Evolutionary conservation across 345 rosid species (phyloP), one percentile per base, ranked within the genome.

Genomic region (Eucalyptus cladocalyx): DNA sequence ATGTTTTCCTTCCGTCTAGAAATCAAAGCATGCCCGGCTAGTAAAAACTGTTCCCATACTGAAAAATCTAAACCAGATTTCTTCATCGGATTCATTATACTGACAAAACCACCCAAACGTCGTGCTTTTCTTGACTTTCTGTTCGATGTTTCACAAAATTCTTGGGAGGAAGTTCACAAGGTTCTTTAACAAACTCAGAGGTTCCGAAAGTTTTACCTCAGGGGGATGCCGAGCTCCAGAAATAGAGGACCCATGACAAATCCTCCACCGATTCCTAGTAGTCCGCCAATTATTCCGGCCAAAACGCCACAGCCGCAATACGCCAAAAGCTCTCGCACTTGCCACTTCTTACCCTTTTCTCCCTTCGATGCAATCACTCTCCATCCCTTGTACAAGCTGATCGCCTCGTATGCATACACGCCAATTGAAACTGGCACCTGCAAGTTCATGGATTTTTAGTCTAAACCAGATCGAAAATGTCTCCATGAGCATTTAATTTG

Each of bases 201-300:
- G 47, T 40, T 76, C 47, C 9, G 1, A 76, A 76, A 40, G 47
- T 37, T 76, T 40, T 40, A 88, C 93, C 94, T 92, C 92, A 34
- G 94, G 95, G 92, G 93, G 53, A 93, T 58, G 60, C 94, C 93
- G 24, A 92, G 93, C 92, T 93, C 91, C 88, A 93, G 87, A 53
- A 92, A 92, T 11, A 93, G 88, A 28, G 95, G 94, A 26, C 93
- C 94, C 90, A 91, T 80, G 47, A 91, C 88, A 54, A 93, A 93
- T n/a, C 95, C 93, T 24, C 95, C 93, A 4, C 93, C 95, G 10
- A 92, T 56, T 49, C 94, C 94, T 26, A 93, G 93, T 89, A 91
- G 60, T 43, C 94, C 94, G 23, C 94, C 94, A 45, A 91, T 88
- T 14, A 91, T 37, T 40, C 93, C 92, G 16, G 94, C 94, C 51